Evolutionary conservation across 108 stramenopile species (phyloP).

Genomic region (Stephanodiscus minutulus): DNA sequence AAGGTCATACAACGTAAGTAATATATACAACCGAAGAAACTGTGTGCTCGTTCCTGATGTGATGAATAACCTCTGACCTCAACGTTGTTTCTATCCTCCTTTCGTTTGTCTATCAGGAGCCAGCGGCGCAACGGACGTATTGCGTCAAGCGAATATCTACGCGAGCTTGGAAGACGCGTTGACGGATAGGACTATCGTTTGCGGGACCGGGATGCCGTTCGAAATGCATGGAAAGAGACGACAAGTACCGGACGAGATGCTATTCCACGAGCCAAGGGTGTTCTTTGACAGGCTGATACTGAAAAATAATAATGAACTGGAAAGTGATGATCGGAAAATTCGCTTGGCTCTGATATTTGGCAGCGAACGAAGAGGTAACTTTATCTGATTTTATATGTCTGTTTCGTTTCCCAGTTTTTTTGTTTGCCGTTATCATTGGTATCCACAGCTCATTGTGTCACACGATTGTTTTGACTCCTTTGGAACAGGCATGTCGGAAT

Average conservation of each 20-base stretch:
- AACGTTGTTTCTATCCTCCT: neutral
- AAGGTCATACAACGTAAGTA: conserved; percentile 45
- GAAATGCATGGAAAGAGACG: conserved; percentile 54
- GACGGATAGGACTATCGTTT: conserved; percentile 38
- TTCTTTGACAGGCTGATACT: conserved; percentile 48
- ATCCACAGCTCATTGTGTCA: neutral
- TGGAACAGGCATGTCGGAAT: conserved; percentile 45
- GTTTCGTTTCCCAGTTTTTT: neutral
- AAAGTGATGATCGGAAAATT: conserved; percentile 2
- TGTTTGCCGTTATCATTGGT: neutral
- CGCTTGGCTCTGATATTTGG: conserved; percentile 66
- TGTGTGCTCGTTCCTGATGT: neutral
- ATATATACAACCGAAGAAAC: neutral
- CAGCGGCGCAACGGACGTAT: conserved; percentile 61
- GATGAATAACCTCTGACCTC: neutral
- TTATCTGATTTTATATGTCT: neutral
- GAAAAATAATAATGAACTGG: neutral
- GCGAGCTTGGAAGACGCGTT: conserved; percentile 49
- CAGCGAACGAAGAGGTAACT: conserved; percentile 44
- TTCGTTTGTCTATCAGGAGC: conserved; percentile 13
- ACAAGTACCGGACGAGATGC: neutral
- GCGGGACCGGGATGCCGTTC: conserved; percentile 72
- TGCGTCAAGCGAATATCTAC: conserved; percentile 44
- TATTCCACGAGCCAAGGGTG: conserved; percentile 46
- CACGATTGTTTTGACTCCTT: too few species aligned